phyloP scores from a whole-genome alignment of 2,329 filamentous ascomycete species.

The Pseudocercospora fijiensis region DNA sequence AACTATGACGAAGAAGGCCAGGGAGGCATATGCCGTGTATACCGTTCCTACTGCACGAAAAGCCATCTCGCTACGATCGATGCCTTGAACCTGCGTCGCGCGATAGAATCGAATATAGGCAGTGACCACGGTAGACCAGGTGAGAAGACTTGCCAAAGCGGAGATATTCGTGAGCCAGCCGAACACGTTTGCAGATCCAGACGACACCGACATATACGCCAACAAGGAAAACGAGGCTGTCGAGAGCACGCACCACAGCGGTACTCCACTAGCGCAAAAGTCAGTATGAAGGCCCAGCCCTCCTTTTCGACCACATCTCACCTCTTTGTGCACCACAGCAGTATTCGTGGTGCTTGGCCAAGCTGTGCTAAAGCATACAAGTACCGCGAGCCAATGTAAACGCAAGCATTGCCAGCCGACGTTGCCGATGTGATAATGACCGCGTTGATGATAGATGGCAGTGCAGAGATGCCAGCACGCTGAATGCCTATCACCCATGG shows the following conservation, averaged over 20 bases:
- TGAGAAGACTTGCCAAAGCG: constrained; percentile 29
- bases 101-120: constrained; percentile 50
- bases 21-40: constrained; percentile 25
- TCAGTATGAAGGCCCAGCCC: background rate
- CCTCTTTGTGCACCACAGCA: constrained; percentile 50
- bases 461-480: constrained; percentile 59
- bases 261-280: constrained; percentile 17
- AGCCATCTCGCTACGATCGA: constrained; percentile 38
- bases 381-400: constrained; percentile 54
- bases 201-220: constrained; percentile 41
- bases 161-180: constrained; percentile 29
- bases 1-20: constrained; percentile 32
- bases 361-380: constrained; percentile 59
- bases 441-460: constrained; percentile 66
- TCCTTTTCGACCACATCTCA: constrained; percentile 50
- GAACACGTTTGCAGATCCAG: constrained; percentile 39
- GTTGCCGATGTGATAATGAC: constrained; percentile 65
- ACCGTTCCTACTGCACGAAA: constrained; percentile 21
- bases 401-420: constrained; percentile 57
- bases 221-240: constrained; percentile 39
- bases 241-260: constrained; percentile 43
- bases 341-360: constrained; percentile 59
- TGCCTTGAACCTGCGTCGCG: constrained; percentile 44
- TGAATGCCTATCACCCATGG: constrained; percentile 61
- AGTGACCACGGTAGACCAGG: constrained; percentile 38